phyloP scores from a whole-genome alignment of 305 asterid species.

The Solanum aculeatissimum region DNA sequence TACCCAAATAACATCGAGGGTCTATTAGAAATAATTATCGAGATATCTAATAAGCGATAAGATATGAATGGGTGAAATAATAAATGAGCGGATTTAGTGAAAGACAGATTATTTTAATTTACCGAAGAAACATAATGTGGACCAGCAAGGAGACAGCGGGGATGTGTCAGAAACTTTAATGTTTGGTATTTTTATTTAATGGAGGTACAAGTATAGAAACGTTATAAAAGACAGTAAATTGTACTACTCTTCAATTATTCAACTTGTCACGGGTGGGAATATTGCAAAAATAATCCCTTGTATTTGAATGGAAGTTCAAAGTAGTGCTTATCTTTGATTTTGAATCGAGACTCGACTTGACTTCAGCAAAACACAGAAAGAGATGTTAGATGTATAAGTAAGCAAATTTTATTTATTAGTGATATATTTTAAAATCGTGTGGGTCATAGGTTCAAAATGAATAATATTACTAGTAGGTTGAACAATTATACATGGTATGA shows the following conservation, averaged over 20 bases:
- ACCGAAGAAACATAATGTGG: background rate
- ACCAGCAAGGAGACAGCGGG: slow-evolving; percentile 3
- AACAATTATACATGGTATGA: too few relatives aligned
- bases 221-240: background rate
- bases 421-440: too few relatives aligned
- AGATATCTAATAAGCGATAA: too few relatives aligned
- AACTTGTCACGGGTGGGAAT: background rate
- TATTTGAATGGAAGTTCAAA: background rate
- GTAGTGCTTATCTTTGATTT: background rate
- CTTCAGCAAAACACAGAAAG: too few relatives aligned
- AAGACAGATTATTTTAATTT: background rate
- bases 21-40: background rate
- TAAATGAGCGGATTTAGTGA: background rate
- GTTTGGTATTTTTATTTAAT: background rate
- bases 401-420: too few relatives aligned
- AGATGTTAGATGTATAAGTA: too few relatives aligned
- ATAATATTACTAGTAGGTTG: too few relatives aligned
- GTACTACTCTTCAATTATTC: background rate
- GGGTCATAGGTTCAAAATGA: rapidly evolving
- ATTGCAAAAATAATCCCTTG: background rate
- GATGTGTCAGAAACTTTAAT: slow-evolving; percentile 20
- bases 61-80: background rate
- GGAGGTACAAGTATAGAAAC: background rate
- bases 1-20: background rate
- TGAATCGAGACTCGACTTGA: too few relatives aligned